Evolutionary conservation across 352 stramenopile genomes (phyloP), one percentile per base, ranked within the genome.

Genomic region (Phytophthora brassicae): DNA sequence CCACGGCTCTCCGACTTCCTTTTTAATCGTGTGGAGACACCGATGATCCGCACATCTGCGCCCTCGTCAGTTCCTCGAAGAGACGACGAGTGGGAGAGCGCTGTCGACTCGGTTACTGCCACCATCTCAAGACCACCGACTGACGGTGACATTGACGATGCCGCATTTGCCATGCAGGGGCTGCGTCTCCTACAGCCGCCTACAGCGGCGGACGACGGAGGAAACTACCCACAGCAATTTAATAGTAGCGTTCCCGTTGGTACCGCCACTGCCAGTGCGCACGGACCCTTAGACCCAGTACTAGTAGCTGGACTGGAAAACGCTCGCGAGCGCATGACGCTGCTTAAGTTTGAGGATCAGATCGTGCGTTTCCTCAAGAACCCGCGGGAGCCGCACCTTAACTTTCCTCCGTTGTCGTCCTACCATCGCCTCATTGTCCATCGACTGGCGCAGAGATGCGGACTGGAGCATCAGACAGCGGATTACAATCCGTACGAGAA

Each of bases 401-500:
- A 79, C 46, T 92, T 96, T 60, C 86, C 87, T 29, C 84, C 87
- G 41, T 59, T 94, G 24, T 95, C 88, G 22, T 95, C 86, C 22
- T 95, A 93, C 60, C 87, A 96, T 58, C 87, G 88, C 6, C 76
- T 96, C 8, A 92, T 96, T 66, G 67, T 98, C 7, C 95, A 98
- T 75, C 89, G 95, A 1, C 77, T 98, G 26, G 94, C 90, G 0
- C 90, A 98, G 64, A 84, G 95, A n/a, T 98, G 96, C 69, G 67
- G 70, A 11, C 81, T 98, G 47, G 78, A 94, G 35, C 83, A 97
- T 56, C 91, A 98, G 64, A 95, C 84, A 0, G 79, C 75, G 1
- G 86, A 95, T 11, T 86, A 86, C 41, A 85, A 79, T 29, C 62
- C 75, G 26, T 89, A 86, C 39, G 86, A 94, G 43, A 72, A 78